A percentile compares a stretch with the other conserved stretches of the same genome.
Conservation (phyloP, 805 yeast genomes). For the Kuraishia piskuri region DNA sequence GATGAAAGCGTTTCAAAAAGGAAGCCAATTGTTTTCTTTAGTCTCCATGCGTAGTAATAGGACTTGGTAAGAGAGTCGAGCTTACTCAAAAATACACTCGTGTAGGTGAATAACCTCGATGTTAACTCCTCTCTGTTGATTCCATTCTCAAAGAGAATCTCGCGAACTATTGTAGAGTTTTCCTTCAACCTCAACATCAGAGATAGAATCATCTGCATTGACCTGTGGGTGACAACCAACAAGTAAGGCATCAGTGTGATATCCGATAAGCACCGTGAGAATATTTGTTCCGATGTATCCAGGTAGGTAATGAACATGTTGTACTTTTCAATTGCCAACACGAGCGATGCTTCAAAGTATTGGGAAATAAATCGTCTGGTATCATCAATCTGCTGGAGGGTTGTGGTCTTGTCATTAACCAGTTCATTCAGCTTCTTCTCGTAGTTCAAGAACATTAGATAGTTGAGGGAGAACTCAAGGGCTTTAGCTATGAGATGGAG, state of each 20-base stretch:
- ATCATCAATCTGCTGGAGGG: slow-evolving; percentile 18
- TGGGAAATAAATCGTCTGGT: slow-evolving; percentile 22
- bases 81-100: slow-evolving; percentile 25
- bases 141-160: slow-evolving; percentile 22
- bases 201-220: slow-evolving; percentile 51
- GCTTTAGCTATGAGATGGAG: slow-evolving; percentile 28
- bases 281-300: slow-evolving; percentile 17
- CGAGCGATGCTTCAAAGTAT: slow-evolving; percentile 25
- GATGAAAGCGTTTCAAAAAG: slow-evolving; percentile 24
- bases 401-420: slow-evolving; percentile 3
- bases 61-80: slow-evolving; percentile 26
- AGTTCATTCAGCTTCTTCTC: slow-evolving; percentile 22
- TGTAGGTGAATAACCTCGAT: slow-evolving; percentile 22
- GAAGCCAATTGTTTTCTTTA: slow-evolving; percentile 31
- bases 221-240: slow-evolving; percentile 45
- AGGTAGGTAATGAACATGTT: slow-evolving; percentile 23
- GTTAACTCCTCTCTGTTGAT: slow-evolving; percentile 25
- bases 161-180: slow-evolving; percentile 23
- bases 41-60: slow-evolving; percentile 38
- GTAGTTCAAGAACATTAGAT: slow-evolving; percentile 30
- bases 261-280: slow-evolving; percentile 32
- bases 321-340: slow-evolving; percentile 28
- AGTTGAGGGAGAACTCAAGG: slow-evolving; percentile 41
- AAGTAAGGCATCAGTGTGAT: slow-evolving; percentile 39
- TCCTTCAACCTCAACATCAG: slow-evolving; percentile 38